Evolutionary conservation across 2,329 filamentous ascomycete genomes (phyloP).

Genomic region (Colletotrichum sp.): DNA sequence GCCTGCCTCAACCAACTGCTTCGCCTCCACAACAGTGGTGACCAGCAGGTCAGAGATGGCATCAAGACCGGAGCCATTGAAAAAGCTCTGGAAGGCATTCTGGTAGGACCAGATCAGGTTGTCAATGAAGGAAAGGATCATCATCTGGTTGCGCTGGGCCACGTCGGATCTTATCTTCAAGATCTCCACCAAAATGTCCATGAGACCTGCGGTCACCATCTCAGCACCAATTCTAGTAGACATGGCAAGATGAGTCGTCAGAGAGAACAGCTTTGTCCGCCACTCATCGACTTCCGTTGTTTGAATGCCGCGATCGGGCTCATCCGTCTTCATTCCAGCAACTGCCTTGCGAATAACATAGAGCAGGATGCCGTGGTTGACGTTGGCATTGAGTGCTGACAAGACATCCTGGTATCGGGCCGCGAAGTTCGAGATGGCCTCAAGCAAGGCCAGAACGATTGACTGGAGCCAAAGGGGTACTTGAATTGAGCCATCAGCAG

Average conservation of each 20-base stretch:
- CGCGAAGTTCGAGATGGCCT: constrained; percentile 83
- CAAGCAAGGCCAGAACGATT: constrained; percentile 79
- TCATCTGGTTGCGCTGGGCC: constrained; percentile 83
- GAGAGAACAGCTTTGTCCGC: constrained; percentile 87
- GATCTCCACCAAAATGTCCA: constrained; percentile 89
- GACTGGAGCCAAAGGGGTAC: constrained; percentile 82
- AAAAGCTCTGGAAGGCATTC: constrained; percentile 83
- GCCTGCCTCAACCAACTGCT: constrained; percentile 69
- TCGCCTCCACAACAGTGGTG: constrained; percentile 75
- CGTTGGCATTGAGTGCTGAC: constrained; percentile 90
- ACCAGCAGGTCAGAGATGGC: constrained; percentile 88
- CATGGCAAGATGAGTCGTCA: constrained; percentile 81
- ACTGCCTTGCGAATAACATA: constrained; percentile 93
- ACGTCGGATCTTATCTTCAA: constrained; percentile 81
- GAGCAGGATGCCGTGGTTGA: constrained; percentile 93
- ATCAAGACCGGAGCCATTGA: constrained; percentile 83
- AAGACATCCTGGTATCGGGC: constrained; percentile 81
- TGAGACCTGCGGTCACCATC: constrained; percentile 86
- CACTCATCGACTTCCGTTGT: constrained; percentile 81
- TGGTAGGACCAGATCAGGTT: constrained; percentile 84
- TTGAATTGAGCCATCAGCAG: constrained; percentile 68
- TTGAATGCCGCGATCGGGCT: constrained; percentile 59
- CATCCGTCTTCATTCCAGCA: constrained; percentile 72
- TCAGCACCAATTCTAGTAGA: constrained; percentile 78
- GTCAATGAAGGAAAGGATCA: constrained; percentile 86